Percentiles rank a stretch among this genome's conserved stretches.
Evolutionary conservation across 257 asterid genomes (phyloP).

Genomic region (Ocimum tenuiflorum): DNA sequence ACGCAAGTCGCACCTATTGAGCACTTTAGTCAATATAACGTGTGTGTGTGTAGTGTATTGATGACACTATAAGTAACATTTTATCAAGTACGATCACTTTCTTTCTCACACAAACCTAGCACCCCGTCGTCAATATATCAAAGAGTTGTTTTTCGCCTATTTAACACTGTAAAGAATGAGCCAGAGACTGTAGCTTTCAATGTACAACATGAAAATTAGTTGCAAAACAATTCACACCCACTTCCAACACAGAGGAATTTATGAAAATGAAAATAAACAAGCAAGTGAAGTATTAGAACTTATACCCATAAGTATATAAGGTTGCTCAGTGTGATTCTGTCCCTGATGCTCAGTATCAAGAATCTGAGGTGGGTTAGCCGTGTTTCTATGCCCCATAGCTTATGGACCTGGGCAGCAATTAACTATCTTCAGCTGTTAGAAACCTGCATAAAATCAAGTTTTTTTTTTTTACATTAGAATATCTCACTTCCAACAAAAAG

Average conservation of each 20-base stretch:
- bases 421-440: slow-evolving; percentile 5
- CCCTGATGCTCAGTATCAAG: slow-evolving; percentile 53
- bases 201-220: background rate
- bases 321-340: slow-evolving; percentile 50
- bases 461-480: background rate
- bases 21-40: no score
- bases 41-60: no score
- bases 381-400: slow-evolving; percentile 64
- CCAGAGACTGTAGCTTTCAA: no score
- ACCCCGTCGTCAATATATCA: background rate
- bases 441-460: slow-evolving; percentile 26
- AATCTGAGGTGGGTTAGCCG: slow-evolving; percentile 46
- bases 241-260: background rate
- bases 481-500: background rate
- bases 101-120: background rate
- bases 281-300: background rate
- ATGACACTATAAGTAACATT: no score
- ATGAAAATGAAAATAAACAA: background rate
- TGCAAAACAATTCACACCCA: background rate
- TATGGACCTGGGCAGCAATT: slow-evolving; percentile 8
- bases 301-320: slow-evolving; percentile 53
- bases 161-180: background rate
- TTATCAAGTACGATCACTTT: background rate
- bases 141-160: background rate
- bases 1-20: no score